These are phyloP conservation scores for Puya raimondii DNA, from an alignment of 176 grass and related monocot genomes.

Conservation along the genomic window DNA sequence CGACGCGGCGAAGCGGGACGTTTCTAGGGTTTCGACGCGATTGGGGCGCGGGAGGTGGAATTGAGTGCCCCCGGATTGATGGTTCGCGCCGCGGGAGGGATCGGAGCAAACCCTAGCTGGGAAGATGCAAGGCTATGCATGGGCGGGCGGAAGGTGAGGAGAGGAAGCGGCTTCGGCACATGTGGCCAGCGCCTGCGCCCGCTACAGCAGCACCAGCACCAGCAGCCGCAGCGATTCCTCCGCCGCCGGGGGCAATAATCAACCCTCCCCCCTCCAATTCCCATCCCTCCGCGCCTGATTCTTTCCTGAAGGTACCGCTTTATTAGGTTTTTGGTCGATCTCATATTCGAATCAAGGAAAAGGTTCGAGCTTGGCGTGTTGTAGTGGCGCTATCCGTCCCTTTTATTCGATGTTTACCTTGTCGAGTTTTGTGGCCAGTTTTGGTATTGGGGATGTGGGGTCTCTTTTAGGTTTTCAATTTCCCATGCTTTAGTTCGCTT, in stretches of 20 bases:
- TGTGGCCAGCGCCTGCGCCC: conserved; percentile 65
- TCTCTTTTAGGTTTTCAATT: background rate
- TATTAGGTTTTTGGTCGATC: conserved; percentile 16
- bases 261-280: conserved; percentile 24
- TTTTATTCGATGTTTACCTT: background rate
- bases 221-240: conserved; percentile 27
- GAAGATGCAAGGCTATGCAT: conserved; percentile 91
- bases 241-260: conserved; percentile 13
- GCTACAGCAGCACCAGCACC: conserved; percentile 57
- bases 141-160: conserved; percentile 55
- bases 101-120: conserved; percentile 30
- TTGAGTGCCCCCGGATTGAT: conserved; percentile 34
- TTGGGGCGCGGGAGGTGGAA: conserved; percentile 10
- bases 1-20: background rate
- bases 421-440: background rate
- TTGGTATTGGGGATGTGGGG: background rate
- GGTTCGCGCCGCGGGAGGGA: conserved; percentile 53
- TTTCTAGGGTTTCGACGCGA: conserved; percentile 42
- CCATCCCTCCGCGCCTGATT: conserved; percentile 32
- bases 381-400: background rate
- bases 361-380: conserved; percentile 12
- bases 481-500: background rate
- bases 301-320: conserved; percentile 67
- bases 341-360: conserved; percentile 9
- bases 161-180: conserved; percentile 56